phyloP scores from a whole-genome alignment of 2,329 filamentous ascomycete species.

The Fusarium lateritium region DNA sequence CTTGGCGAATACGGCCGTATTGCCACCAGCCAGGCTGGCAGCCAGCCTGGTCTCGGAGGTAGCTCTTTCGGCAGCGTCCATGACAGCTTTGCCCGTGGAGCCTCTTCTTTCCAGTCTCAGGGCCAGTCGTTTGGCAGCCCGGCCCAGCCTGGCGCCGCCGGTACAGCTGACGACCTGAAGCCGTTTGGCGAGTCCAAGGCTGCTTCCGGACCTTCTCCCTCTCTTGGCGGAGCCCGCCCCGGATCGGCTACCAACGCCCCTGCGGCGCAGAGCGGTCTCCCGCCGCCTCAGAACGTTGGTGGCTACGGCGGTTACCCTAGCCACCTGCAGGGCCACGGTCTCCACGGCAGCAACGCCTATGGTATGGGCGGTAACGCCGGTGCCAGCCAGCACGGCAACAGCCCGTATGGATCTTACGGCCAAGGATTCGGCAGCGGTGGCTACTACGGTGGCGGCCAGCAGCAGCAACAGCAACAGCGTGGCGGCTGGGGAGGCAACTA shows the following conservation, averaged over 20 bases:
- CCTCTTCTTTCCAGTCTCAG: slow-evolving; percentile 69
- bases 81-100: slow-evolving; percentile 68
- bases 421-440: slow-evolving; percentile 63
- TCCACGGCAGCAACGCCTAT: slow-evolving; percentile 70
- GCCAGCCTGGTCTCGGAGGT: slow-evolving; percentile 65
- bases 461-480: slow-evolving; percentile 58
- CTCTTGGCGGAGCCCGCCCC: slow-evolving; percentile 68
- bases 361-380: slow-evolving; percentile 66
- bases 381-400: slow-evolving; percentile 67
- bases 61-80: slow-evolving; percentile 68
- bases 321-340: slow-evolving; percentile 67
- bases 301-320: slow-evolving; percentile 70
- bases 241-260: slow-evolving; percentile 70
- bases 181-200: slow-evolving; percentile 71
- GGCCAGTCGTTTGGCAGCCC: slow-evolving; percentile 68
- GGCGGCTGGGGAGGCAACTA: slow-evolving; percentile 75
- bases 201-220: slow-evolving; percentile 69
- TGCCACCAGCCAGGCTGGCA: slow-evolving; percentile 64
- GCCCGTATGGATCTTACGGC: slow-evolving; percentile 68
- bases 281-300: slow-evolving; percentile 69
- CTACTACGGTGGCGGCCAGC: slow-evolving; percentile 59
- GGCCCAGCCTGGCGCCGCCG: slow-evolving; percentile 61
- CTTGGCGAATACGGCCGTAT: slow-evolving; percentile 70
- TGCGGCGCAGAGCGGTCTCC: slow-evolving; percentile 66
- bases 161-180: slow-evolving; percentile 69